Percentiles rank a stretch among this genome's conserved stretches.
Conservation (phyloP, 345 rosid species). For the Viola odorata region DNA sequence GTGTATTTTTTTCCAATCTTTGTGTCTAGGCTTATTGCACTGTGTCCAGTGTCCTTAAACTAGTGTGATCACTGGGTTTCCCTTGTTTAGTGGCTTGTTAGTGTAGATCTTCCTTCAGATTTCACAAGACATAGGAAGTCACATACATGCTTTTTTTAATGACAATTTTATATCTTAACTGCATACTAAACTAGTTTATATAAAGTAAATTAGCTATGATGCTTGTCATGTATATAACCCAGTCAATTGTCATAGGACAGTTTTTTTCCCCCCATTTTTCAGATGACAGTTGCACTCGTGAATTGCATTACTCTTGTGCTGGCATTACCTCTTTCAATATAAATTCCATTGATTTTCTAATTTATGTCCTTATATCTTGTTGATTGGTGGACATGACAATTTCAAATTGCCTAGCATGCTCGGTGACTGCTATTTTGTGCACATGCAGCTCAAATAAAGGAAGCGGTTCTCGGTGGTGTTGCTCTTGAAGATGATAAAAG, state of each 20-base stretch:
- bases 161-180: too few species aligned
- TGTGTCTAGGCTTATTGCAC: too few species aligned
- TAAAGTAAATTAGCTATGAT: too few species aligned
- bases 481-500: constrained; percentile 82
- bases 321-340: not conserved
- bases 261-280: too few species aligned
- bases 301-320: not conserved
- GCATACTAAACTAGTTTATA: too few species aligned
- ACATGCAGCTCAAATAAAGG: constrained; percentile 60
- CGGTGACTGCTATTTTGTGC: constrained; percentile 18
- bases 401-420: constrained; percentile 10
- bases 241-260: too few species aligned
- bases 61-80: not conserved
- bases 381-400: not conserved
- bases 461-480: constrained; percentile 87
- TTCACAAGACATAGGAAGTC: too few species aligned
- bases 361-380: not conserved
- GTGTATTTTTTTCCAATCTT: too few species aligned
- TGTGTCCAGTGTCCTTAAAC: not conserved
- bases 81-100: not conserved
- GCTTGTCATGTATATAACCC: too few species aligned
- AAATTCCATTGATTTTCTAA: not conserved
- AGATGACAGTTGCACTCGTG: too few species aligned
- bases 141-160: too few species aligned
- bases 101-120: not conserved